Base-by-base conservation (phyloP, 768 basidiomycete genomes). In the Lentinula sp. region DNA sequence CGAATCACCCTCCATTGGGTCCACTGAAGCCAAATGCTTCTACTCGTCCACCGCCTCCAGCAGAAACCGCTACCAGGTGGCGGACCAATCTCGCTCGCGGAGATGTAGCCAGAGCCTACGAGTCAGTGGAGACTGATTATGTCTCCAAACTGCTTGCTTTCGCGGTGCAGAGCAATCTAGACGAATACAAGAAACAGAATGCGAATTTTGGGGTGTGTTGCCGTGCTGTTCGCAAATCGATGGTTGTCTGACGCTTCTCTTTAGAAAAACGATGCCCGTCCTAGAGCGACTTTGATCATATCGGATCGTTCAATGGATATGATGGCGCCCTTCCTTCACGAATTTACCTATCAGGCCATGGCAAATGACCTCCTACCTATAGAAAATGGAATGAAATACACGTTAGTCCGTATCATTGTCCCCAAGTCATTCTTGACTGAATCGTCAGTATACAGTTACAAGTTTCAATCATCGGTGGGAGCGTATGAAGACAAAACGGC, bases 281-380 rank as follows among this genome's bases (percentile, higher is more conserved):
- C 89, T 11, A 85, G 89, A 60, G 87, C 84, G 3, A 90, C 93
- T 15, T 76, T 98, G 42, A 81, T 98, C 68, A 89, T 99, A 62
- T 95, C 95, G 4, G 97, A 99, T 73, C 87, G 97, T n/a, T 84
- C 95, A 3, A 93, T 99, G 89, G 97, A 99, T 73, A 86, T 87
- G 67, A 69, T 90, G 28, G 89, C 93, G 2, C 97, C 97, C 1
- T 84, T 98, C 62, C 70, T 97, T 39, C 97, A 99, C 70, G 97
- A 98, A 69, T 99, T 99, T 70, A 98, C 96, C 21, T 99, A 98
- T 72, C 97, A 98, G 73, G 96, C 97, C 0, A 99, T 99, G 97
- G 90, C 89, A 53, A 94, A 95, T 66, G 97, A 99, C 72, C 74
- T 99, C 18, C 80, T 99, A 5, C 88, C 88, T 16, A 91, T 99